phyloP scores from a whole-genome alignment of 1,284 basidiomycete species.

The Cystobasidium slooffiae region DNA sequence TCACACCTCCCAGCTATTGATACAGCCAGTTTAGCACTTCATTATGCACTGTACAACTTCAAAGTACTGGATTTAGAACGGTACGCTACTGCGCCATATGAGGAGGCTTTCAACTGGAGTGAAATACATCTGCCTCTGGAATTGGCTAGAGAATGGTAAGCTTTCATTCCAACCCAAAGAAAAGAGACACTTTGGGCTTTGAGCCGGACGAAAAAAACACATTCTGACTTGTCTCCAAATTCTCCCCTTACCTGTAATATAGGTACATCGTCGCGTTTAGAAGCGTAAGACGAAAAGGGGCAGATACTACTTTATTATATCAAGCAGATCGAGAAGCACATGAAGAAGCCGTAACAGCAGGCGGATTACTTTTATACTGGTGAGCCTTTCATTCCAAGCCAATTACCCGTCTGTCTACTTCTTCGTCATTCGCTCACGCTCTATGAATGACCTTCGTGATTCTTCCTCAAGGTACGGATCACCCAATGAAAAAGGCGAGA shows the following conservation, averaged over 20 bases:
- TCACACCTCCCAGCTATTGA: slow-evolving; percentile 81
- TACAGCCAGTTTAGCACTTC: slow-evolving; percentile 76
- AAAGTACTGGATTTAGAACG: slow-evolving; percentile 63
- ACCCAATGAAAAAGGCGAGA: slow-evolving; percentile 66
- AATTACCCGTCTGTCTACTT: too few relatives aligned
- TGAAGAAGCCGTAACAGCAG: slow-evolving; percentile 73
- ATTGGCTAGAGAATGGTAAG: slow-evolving; percentile 61
- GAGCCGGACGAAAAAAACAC: not conserved
- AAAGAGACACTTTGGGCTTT: not conserved
- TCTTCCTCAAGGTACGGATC: too few relatives aligned
- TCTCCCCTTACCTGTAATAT: not conserved
- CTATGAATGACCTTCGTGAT: too few relatives aligned
- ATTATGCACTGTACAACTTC: slow-evolving; percentile 80
- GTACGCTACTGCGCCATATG: slow-evolving; percentile 71
- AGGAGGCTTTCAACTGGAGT: slow-evolving; percentile 83
- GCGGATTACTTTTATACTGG: slow-evolving; percentile 49
- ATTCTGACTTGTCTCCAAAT: not conserved
- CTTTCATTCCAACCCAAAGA: not conserved
- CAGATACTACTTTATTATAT: slow-evolving; percentile 63
- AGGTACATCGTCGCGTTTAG: slow-evolving; percentile 88
- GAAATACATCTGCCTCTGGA: slow-evolving; percentile 69
- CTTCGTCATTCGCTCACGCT: too few relatives aligned
- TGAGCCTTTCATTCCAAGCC: too few relatives aligned
- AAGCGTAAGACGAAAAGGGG: slow-evolving; percentile 69
- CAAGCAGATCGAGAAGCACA: slow-evolving; percentile 82